These are phyloP conservation scores for Lathyrus aphaca DNA, from an alignment of 306 rosid species.

Conservation along the genomic window DNA sequence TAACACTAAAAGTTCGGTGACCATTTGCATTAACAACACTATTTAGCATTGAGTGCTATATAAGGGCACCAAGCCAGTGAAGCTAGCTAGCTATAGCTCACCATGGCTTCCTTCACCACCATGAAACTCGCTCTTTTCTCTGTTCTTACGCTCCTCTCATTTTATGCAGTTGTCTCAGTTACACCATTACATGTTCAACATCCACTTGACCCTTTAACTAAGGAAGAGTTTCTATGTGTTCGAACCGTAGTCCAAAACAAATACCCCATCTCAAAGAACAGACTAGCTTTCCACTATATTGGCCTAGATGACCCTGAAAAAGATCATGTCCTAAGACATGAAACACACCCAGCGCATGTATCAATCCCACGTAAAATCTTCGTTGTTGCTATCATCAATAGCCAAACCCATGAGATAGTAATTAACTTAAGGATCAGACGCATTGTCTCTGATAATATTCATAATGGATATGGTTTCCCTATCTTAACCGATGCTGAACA, in stretches of 20 bases:
- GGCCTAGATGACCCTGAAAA: constrained; percentile 20
- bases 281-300: background rate
- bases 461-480: constrained; percentile 41
- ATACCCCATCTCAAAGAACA: constrained; percentile 23
- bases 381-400: constrained; percentile 23
- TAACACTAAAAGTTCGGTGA: too few relatives aligned
- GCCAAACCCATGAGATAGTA: constrained; percentile 33
- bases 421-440: constrained; percentile 6
- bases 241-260: constrained; percentile 37
- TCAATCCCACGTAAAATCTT: constrained; percentile 39
- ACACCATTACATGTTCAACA: constrained; percentile 14
- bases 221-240: constrained; percentile 18
- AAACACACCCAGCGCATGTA: background rate
- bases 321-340: background rate
- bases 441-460: constrained; percentile 38
- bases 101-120: background rate
- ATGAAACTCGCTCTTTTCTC: constrained; percentile 20
- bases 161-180: constrained; percentile 4
- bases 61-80: background rate
- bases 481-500: constrained; percentile 29
- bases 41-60: background rate
- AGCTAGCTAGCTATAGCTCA: background rate
- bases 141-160: background rate
- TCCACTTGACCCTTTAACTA: constrained; percentile 47
- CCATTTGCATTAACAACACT: too few relatives aligned